Evolutionary conservation across 2,329 filamentous ascomycete genomes (phyloP).

Genomic region (Fusarium duplospermum): DNA sequence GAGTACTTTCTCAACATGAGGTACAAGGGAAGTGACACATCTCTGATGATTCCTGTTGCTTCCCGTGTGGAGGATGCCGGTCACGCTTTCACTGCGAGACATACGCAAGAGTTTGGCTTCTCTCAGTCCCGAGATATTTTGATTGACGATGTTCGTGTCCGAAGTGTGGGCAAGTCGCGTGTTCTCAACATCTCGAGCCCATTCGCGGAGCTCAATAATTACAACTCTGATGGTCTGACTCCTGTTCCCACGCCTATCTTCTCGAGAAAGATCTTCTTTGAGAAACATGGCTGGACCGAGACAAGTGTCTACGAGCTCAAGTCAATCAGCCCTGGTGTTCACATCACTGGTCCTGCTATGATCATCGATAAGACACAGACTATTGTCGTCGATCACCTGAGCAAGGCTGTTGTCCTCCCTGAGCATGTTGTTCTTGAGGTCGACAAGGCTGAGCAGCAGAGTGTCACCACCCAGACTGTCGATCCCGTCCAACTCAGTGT

Average conservation of each 20-base stretch:
- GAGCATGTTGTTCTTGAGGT: constrained; percentile 52
- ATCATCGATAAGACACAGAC: constrained; percentile 80
- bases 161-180: constrained; percentile 49
- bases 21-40: constrained; percentile 57
- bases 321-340: constrained; percentile 27
- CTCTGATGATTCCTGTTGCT: constrained; percentile 52
- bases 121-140: constrained; percentile 52
- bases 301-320: constrained; percentile 43
- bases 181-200: constrained; percentile 41
- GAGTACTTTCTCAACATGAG: constrained; percentile 58
- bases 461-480: constrained; percentile 56
- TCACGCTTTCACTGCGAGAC: constrained; percentile 48
- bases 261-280: constrained; percentile 40
- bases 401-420: constrained; percentile 48
- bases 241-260: constrained; percentile 34
- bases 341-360: constrained; percentile 70
- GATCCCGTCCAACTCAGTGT: constrained; percentile 80
- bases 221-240: constrained; percentile 1
- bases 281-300: constrained; percentile 42
- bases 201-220: constrained; percentile 40
- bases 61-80: constrained; percentile 45
- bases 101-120: constrained; percentile 57
- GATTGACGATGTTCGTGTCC: constrained; percentile 57
- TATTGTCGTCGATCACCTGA: constrained; percentile 71
- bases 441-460: constrained; percentile 32